phyloP scores from a whole-genome alignment of 371 early-diverging fungal genomes.

The Dichotomocladium elegans region DNA sequence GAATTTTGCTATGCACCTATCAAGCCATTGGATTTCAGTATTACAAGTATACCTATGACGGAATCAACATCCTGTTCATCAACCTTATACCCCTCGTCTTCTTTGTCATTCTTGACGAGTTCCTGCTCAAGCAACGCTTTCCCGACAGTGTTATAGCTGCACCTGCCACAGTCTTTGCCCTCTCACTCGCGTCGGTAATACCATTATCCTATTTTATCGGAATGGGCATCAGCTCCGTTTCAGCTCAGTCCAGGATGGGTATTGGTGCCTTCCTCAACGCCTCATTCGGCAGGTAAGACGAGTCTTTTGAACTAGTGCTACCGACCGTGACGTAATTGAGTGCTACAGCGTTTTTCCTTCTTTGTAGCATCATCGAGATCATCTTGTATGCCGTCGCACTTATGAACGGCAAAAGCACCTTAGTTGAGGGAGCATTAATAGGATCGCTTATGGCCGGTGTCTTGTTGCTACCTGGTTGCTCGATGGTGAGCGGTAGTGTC shows the following conservation, averaged over 20 bases:
- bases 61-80: slow-evolving; percentile 94
- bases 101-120: slow-evolving; percentile 81
- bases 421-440: slow-evolving; percentile 92
- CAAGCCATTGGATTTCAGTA: slow-evolving; percentile 79
- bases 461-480: slow-evolving; percentile 87
- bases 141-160: slow-evolving; percentile 54
- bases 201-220: slow-evolving; percentile 96
- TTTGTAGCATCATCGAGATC: slow-evolving; percentile 84
- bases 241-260: slow-evolving; percentile 88
- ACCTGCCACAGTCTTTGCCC: slow-evolving; percentile 68
- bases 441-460: slow-evolving; percentile 89
- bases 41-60: slow-evolving; percentile 93
- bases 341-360: too few relatives aligned
- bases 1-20: slow-evolving; percentile 74
- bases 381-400: slow-evolving; percentile 89
- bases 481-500: slow-evolving; percentile 92
- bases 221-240: slow-evolving; percentile 93
- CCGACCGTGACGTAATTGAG: neutral
- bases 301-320: too few relatives aligned
- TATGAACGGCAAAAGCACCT: slow-evolving; percentile 77
- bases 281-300: slow-evolving; percentile 80
- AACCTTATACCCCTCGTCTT: slow-evolving; percentile 82
- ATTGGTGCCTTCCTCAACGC: slow-evolving; percentile 96
- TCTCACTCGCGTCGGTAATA: slow-evolving; percentile 82
- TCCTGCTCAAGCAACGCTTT: slow-evolving; percentile 54